phyloP scores from a whole-genome alignment of 2,329 filamentous ascomycete genomes.

The Colletotrichum kahawae region DNA sequence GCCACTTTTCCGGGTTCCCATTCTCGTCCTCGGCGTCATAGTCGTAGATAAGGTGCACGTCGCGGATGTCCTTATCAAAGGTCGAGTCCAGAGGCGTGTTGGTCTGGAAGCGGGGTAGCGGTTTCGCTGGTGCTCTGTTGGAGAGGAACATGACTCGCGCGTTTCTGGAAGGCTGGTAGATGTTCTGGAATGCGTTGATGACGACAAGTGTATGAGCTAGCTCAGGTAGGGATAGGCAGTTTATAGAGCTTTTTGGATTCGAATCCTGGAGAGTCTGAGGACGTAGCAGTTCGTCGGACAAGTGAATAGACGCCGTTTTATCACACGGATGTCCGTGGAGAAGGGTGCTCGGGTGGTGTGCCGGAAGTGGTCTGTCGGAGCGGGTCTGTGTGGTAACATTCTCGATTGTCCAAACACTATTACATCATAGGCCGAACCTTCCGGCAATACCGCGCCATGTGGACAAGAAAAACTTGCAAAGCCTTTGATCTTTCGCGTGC shows the following conservation, averaged over 20 bases:
- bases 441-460: background rate
- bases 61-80: conserved; percentile 56
- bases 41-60: conserved; percentile 62
- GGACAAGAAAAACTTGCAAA: background rate
- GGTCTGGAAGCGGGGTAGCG: conserved; percentile 22
- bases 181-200: background rate
- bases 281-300: background rate
- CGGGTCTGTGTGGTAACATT: conserved; percentile 19
- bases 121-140: conserved; percentile 1
- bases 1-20: conserved; percentile 62
- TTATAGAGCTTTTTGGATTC: background rate
- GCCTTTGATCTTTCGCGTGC: background rate
- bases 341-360: background rate
- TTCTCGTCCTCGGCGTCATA: conserved; percentile 52
- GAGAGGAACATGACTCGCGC: conserved; percentile 21
- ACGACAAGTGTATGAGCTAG: background rate
- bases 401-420: background rate
- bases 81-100: conserved; percentile 25
- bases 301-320: background rate
- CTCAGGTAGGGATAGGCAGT: background rate
- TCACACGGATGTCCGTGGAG: conserved; percentile 14
- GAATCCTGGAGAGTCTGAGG: background rate
- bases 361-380: conserved; percentile 5
- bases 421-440: conserved; percentile 19
- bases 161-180: background rate